Percentiles rank a stretch among this genome's conserved stretches.
These are phyloP conservation scores for Medicago truncatula DNA, from an alignment of 306 rosid species.

Conservation along the genomic window DNA sequence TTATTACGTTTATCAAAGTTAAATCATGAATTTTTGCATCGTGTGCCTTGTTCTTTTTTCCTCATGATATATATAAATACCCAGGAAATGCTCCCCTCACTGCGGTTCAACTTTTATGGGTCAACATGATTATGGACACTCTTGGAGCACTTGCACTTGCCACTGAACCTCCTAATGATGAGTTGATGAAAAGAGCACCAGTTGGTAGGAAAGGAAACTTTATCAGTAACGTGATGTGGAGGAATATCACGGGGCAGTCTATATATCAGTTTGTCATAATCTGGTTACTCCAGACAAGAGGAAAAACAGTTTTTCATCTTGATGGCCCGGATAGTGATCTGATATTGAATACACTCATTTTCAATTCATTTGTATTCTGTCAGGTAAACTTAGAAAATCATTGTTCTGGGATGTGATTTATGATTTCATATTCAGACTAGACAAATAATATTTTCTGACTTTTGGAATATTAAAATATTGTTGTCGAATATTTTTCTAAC, in stretches of 20 bases:
- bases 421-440: conserved; percentile 12
- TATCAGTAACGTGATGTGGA: conserved; percentile 97
- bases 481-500: neutral
- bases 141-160: conserved; percentile 99
- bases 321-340: conserved; percentile 73
- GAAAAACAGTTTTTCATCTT: conserved; percentile 72
- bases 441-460: conserved; percentile 8
- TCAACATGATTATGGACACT: conserved; percentile 99
- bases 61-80: conserved; percentile 32
- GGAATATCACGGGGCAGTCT: conserved; percentile 93
- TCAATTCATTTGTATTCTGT: conserved; percentile 95
- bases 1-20: conserved; percentile 33
- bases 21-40: conserved; percentile 17
- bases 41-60: neutral
- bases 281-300: conserved; percentile 93
- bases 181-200: conserved; percentile 86
- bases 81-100: conserved; percentile 94
- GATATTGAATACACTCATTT: conserved; percentile 85
- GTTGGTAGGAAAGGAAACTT: conserved; percentile 99
- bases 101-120: conserved; percentile 99
- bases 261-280: conserved; percentile 79
- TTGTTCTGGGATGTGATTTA: conserved; percentile 29
- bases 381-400: conserved; percentile 67
- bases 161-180: conserved; percentile 90
- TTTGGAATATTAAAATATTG: neutral